Base-by-base conservation (phyloP, 257 asterid species). In the Jacaranda copaia region DNA sequence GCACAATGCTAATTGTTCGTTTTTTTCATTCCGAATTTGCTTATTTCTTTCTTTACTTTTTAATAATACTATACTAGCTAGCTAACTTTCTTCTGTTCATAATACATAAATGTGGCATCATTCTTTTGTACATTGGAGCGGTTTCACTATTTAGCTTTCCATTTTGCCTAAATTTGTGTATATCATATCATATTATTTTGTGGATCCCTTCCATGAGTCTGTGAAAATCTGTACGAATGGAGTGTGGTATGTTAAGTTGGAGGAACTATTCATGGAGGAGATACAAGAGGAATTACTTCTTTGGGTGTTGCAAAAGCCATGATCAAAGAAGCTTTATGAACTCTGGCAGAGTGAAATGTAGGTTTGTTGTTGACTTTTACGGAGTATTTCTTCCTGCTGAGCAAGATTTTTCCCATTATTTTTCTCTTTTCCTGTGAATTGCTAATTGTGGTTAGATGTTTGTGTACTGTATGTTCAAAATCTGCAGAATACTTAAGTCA, bases 391-490 rank as follows among this genome's bases (percentile, higher is more conserved):
- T 42, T 32, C 43, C 36, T 3, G 19, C 16, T 42, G 73, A 45
- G 20, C 62, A 72, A 55, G 38, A 39, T 58, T 68, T 77, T 40
- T 55, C 56, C 5, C 45, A 36, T 25, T 51, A 19, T 8, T 62
- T 13, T 62, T 13, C 12, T 32, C 15, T 35, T 35, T 68, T 15
- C 51, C 25, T 12, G 42, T 14, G 35, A 59, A 6, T 19, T 73
- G 65, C 52, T 16, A 32, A 1, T 19, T 32, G 19, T 48, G 51
- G 49, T 3, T 58, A 13, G 63, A 18, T 62, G 20, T 57, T 45
- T n/a, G 65, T 39, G 72, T 13, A 61, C 36, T 32, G 32, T 35
- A 46, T 60, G 49, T 46, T 45, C 13, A 4, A 14, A 25, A 25
- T 25, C 32, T 25, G 32, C 32, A 0, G 32, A 18, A 20, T 15